Evolutionary conservation across 140 eudicot species (phyloP).

Genomic region (Ambrosia hybrid): DNA sequence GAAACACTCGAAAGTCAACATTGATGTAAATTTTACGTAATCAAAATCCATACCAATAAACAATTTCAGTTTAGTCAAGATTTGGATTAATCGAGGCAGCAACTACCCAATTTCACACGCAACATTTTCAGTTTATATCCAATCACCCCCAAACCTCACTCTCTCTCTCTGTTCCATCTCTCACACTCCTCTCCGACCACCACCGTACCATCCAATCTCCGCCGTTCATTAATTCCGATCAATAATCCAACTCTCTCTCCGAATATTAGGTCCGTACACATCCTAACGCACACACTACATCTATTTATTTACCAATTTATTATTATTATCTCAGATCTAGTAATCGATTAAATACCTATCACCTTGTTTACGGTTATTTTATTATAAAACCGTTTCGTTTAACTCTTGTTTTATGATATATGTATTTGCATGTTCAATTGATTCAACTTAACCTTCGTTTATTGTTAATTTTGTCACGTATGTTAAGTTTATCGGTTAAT

Average conservation of each 20-base stretch:
- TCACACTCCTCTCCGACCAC: slow-evolving; percentile 28
- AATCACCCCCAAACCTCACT: slow-evolving; percentile 17
- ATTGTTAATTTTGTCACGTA: slow-evolving; percentile 3
- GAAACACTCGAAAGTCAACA: slow-evolving; percentile 19
- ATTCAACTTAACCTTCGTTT: neutral
- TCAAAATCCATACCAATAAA: neutral
- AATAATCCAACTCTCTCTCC: slow-evolving; percentile 19
- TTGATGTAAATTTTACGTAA: slow-evolving; percentile 4
- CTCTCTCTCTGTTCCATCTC: slow-evolving; percentile 14
- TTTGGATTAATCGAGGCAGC: slow-evolving; percentile 28
- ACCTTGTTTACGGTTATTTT: neutral
- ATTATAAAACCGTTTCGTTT: neutral
- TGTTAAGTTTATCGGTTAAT: slow-evolving; percentile 2
- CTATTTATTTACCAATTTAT: neutral
- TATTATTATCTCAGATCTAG: slow-evolving; percentile 27
- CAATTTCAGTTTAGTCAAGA: neutral
- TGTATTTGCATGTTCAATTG: neutral
- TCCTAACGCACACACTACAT: slow-evolving; percentile 7
- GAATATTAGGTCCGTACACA: slow-evolving; percentile 20
- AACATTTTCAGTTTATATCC: neutral
- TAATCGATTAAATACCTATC: slow-evolving; percentile 21
- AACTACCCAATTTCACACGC: slow-evolving; percentile 25
- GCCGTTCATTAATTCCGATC: neutral
- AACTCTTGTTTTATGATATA: neutral
- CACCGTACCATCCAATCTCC: neutral